These are phyloP conservation scores for Climacium dendroides DNA, from an alignment of 225 moss, liverwort and hornwort species.

Conservation along the genomic window DNA sequence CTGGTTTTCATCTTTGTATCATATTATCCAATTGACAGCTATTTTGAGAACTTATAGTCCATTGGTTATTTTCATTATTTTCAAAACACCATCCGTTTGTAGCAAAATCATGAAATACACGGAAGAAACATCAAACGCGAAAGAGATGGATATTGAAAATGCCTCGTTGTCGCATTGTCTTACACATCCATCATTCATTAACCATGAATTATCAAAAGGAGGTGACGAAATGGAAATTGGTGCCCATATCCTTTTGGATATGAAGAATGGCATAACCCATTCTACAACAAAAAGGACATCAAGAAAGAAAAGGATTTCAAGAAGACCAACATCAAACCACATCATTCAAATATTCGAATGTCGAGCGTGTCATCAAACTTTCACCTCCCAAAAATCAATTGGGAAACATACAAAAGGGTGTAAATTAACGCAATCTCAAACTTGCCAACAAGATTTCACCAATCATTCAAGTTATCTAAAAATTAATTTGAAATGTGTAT, in stretches of 20 bases:
- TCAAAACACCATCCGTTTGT: background rate
- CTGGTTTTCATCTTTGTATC: background rate
- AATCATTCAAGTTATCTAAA: too few relatives aligned
- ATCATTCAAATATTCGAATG: background rate
- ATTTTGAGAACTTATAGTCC: background rate
- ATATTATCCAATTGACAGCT: background rate
- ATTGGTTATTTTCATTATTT: background rate
- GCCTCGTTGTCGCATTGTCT: background rate
- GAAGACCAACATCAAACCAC: background rate
- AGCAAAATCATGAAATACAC: background rate
- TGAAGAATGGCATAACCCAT: background rate
- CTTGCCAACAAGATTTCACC: background rate
- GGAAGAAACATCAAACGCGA: background rate
- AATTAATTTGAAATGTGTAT: too few relatives aligned
- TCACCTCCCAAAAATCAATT: background rate
- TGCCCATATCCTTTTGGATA: background rate
- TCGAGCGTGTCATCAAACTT: background rate
- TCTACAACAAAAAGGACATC: background rate
- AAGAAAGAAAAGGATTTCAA: background rate
- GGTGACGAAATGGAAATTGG: background rate
- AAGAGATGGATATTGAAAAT: background rate
- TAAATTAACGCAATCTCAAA: too few relatives aligned
- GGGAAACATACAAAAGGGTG: background rate
- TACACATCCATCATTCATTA: background rate
- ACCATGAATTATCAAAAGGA: background rate